Conservation (phyloP, 441 rosid genomes). For the Iberis amara region DNA sequence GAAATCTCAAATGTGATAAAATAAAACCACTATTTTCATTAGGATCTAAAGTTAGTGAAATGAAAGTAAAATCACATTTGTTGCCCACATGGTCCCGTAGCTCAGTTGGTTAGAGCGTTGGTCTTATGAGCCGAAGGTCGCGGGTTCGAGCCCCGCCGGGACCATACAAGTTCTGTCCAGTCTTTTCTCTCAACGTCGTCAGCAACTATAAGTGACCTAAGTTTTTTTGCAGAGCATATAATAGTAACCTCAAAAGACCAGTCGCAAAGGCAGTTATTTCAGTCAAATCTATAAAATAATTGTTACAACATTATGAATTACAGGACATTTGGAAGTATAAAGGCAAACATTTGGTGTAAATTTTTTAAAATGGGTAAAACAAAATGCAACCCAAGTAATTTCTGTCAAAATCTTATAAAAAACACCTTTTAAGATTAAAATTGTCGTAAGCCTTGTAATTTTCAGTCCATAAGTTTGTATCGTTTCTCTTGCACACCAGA, state of each 20-base stretch:
- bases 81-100: conserved; percentile 50
- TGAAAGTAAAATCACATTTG: no score
- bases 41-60: no score
- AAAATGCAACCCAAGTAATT: no score
- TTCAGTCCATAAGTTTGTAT: conserved; percentile 94
- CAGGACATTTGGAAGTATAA: conserved; percentile 5
- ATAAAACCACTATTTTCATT: no score
- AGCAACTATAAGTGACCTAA: no score
- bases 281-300: neutral
- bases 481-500: conserved; percentile 97
- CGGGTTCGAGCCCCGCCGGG: conserved; percentile 42
- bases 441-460: neutral
- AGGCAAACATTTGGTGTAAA: neutral
- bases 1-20: no score
- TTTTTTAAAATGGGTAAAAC: no score
- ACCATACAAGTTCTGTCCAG: no score
- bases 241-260: no score
- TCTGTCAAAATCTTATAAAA: conserved; percentile 1
- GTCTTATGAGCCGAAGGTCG: conserved; percentile 99
- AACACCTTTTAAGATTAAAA: neutral
- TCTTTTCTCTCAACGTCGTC: no score
- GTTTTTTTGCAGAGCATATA: no score
- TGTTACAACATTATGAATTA: neutral
- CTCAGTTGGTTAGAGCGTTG: conserved; percentile 98
- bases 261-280: no score